Percentiles rank a stretch among this genome's conserved stretches.
Evolutionary conservation across 495 filamentous ascomycete species (phyloP).

Genomic region (Xylaria palmicola): DNA sequence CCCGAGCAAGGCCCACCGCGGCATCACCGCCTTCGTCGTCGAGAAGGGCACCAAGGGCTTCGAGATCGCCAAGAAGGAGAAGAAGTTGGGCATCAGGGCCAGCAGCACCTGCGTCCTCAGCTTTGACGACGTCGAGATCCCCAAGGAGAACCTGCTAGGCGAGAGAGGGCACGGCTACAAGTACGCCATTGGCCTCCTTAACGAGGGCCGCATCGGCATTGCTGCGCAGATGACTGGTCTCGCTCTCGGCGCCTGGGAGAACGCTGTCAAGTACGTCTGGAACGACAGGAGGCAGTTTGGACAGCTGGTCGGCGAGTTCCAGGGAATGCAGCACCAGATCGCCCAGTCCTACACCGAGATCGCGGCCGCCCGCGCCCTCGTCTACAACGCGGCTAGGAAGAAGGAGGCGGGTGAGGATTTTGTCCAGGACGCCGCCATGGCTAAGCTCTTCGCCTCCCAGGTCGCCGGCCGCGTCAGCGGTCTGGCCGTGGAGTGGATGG

Average conservation of each 20-base stretch:
- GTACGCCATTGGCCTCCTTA: constrained; percentile 93
- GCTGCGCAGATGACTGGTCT: constrained; percentile 99
- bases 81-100: constrained; percentile 95
- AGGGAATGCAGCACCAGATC: constrained; percentile 99
- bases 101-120: constrained; percentile 95
- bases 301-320: constrained; percentile 88
- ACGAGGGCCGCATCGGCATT: constrained; percentile 97
- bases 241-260: constrained; percentile 92
- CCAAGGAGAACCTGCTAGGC: constrained; percentile 82
- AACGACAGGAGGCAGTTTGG: constrained; percentile 99
- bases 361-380: constrained; percentile 81
- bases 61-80: constrained; percentile 98
- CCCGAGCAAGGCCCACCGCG: constrained; percentile 84
- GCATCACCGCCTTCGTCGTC: constrained; percentile 94
- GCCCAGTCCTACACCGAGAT: constrained; percentile 96
- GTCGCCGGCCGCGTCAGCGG: constrained; percentile 86
- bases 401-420: constrained; percentile 98
- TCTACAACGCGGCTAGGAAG: constrained; percentile 95
- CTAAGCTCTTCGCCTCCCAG: constrained; percentile 92
- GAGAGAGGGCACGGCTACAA: constrained; percentile 93
- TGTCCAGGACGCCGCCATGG: constrained; percentile 95
- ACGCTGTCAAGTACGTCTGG: constrained; percentile 88
- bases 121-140: constrained; percentile 95
- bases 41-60: constrained; percentile 90
- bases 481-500: constrained; percentile 96